Conservation (phyloP, 2,329 filamentous ascomycete species). For the Knoxdaviesia capensis region DNA sequence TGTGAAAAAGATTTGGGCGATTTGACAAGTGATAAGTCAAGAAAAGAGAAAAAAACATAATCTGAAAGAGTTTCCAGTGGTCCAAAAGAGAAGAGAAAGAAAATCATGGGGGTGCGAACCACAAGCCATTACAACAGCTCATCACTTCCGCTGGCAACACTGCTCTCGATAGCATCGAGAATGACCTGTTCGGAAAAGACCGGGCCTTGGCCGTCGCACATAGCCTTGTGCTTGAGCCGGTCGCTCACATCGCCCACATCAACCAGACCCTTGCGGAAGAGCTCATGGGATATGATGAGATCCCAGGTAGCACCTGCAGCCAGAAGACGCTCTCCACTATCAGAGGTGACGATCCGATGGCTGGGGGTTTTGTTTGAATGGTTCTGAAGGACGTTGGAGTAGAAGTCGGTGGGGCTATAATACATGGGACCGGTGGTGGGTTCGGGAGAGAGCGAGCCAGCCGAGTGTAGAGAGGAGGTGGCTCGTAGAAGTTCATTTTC, state of each 20-base stretch:
- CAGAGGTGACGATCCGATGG: constrained; percentile 47
- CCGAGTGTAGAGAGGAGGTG: constrained; percentile 20
- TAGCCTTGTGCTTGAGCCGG: constrained; percentile 50
- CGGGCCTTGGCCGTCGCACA: constrained; percentile 73
- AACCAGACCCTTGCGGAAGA: constrained; percentile 58
- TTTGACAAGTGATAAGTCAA: neutral
- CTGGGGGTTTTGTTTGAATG: constrained; percentile 42
- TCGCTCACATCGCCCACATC: constrained; percentile 70
- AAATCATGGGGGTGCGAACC: too few species aligned
- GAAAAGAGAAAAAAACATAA: neutral
- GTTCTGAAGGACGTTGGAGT: constrained; percentile 38
- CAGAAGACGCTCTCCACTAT: constrained; percentile 48
- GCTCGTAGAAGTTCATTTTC: constrained; percentile 87
- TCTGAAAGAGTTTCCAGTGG: neutral
- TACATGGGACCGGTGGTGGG: constrained; percentile 46
- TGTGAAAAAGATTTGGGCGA: neutral
- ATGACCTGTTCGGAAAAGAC: constrained; percentile 70
- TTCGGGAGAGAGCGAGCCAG: constrained; percentile 20
- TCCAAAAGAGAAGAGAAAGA: neutral
- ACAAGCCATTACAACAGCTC: constrained; percentile 32
- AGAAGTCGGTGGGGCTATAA: constrained; percentile 56
- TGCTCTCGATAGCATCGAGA: constrained; percentile 54
- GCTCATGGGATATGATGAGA: constrained; percentile 59
- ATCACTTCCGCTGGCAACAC: constrained; percentile 57
- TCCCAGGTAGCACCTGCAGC: constrained; percentile 76